These are phyloP conservation scores for Penicillium oxalicum DNA, from an alignment of 2,329 filamentous ascomycete species.

Conservation along the genomic window DNA sequence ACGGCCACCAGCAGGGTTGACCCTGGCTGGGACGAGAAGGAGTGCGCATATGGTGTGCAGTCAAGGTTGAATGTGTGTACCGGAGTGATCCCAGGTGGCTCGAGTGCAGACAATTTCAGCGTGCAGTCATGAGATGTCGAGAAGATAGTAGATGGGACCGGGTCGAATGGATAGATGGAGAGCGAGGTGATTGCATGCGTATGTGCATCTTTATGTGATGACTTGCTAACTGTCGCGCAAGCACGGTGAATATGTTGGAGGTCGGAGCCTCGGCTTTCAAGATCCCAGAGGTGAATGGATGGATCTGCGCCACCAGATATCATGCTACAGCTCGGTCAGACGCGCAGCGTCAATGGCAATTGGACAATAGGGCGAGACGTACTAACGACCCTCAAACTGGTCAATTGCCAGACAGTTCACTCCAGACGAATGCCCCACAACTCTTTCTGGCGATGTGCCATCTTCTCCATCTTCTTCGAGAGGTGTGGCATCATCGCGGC, in stretches of 20 bases:
- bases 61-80: conserved; percentile 44
- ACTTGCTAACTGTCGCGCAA: conserved; percentile 40
- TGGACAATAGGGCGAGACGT: conserved; percentile 12
- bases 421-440: conserved; percentile 64
- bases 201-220: conserved; percentile 35
- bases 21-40: conserved; percentile 61
- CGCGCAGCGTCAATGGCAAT: no score
- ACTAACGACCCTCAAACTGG: conserved; percentile 72
- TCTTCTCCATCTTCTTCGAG: conserved; percentile 12
- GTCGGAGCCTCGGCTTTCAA: conserved; percentile 55
- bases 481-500: conserved; percentile 10
- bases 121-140: conserved; percentile 43
- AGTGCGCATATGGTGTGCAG: conserved; percentile 55
- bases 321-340: conserved; percentile 46
- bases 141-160: conserved; percentile 41
- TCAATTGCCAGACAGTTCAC: conserved; percentile 76
- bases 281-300: conserved; percentile 79
- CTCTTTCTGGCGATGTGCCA: conserved; percentile 23
- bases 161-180: conserved; percentile 46
- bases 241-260: conserved; percentile 51
- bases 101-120: conserved; percentile 40
- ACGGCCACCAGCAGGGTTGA: conserved; percentile 75
- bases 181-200: conserved; percentile 43
- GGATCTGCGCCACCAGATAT: conserved; percentile 82
- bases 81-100: conserved; percentile 35